These are phyloP conservation scores for Solanum hybrid DNA, from an alignment of 305 asterid genomes.

Conservation along the genomic window DNA sequence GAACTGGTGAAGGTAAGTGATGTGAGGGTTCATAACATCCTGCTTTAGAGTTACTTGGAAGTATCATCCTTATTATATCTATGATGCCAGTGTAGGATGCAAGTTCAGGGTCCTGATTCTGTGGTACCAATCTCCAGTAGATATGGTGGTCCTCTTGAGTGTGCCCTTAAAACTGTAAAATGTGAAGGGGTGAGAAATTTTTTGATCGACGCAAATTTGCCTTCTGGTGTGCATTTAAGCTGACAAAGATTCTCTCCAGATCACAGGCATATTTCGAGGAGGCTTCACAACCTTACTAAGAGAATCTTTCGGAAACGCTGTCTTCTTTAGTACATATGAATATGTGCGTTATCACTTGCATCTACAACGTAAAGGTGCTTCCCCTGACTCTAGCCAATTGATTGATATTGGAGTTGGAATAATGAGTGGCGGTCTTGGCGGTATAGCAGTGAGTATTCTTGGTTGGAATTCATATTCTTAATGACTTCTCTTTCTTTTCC, in stretches of 20 bases:
- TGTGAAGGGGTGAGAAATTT: conserved; percentile 72
- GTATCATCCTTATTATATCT: conserved; percentile 20
- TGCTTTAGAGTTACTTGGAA: not conserved
- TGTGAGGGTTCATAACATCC: conserved; percentile 4
- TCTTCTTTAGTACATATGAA: conserved; percentile 83
- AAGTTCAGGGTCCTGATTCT: conserved; percentile 81
- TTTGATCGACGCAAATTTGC: conserved; percentile 8
- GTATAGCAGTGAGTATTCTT: conserved; percentile 58
- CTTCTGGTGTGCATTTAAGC: conserved; percentile 17
- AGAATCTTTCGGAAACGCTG: conserved; percentile 80
- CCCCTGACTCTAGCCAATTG: conserved; percentile 40
- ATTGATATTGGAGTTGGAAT: conserved; percentile 77
- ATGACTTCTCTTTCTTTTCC: not conserved
- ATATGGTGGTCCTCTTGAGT: conserved; percentile 75
- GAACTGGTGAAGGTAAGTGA: conserved; percentile 81
- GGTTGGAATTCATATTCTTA: not conserved
- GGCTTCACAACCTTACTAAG: conserved; percentile 66
- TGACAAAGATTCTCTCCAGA: conserved; percentile 47
- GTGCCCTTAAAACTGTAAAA: conserved; percentile 70
- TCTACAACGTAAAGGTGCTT: conserved; percentile 38
- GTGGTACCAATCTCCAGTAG: conserved; percentile 37
- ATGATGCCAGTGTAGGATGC: conserved; percentile 95
- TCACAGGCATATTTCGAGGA: conserved; percentile 82
- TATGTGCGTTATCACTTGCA: conserved; percentile 71
- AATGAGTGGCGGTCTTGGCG: conserved; percentile 84